Evolutionary conservation across 768 basidiomycete species (phyloP).

Genomic region (Pleurotus tuber-regium): DNA sequence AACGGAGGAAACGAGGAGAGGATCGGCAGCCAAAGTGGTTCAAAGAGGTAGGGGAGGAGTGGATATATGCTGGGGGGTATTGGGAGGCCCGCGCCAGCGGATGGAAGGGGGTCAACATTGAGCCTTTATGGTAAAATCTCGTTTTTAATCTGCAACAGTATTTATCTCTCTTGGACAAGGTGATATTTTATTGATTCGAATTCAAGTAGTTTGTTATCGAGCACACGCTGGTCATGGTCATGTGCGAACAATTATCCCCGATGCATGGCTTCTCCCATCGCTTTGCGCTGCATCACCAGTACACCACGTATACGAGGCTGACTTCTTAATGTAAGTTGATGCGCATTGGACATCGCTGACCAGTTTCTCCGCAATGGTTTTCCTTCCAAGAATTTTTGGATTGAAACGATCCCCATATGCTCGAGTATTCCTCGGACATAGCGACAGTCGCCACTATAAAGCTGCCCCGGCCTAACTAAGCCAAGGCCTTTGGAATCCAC

Average conservation of each 20-base stretch:
- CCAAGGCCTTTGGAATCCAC: too few relatives aligned
- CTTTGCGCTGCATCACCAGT: neutral
- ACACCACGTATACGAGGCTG: neutral
- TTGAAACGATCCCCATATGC: neutral
- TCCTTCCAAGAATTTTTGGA: neutral
- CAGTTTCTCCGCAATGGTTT: constrained; percentile 7
- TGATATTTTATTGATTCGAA: neutral
- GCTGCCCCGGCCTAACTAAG: too few relatives aligned
- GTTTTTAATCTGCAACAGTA: neutral
- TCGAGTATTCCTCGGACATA: constrained; percentile 8
- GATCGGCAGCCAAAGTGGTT: constrained; percentile 77
- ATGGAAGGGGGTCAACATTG: constrained; percentile 53
- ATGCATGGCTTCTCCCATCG: neutral
- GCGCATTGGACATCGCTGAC: neutral
- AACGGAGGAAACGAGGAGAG: constrained; percentile 57
- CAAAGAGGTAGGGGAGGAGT: constrained; percentile 63
- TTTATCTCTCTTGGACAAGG: constrained; percentile 10
- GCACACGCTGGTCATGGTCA: neutral
- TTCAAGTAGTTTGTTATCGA: neutral
- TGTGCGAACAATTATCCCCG: neutral
- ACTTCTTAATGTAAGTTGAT: constrained; percentile 4
- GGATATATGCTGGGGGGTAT: constrained; percentile 77
- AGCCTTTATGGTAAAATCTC: constrained; percentile 60
- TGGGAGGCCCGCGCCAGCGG: constrained; percentile 72
- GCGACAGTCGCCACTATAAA: neutral